phyloP scores from a whole-genome alignment of 2,329 filamentous ascomycete genomes.

The Monilinia vaccinii-corymbosi region DNA sequence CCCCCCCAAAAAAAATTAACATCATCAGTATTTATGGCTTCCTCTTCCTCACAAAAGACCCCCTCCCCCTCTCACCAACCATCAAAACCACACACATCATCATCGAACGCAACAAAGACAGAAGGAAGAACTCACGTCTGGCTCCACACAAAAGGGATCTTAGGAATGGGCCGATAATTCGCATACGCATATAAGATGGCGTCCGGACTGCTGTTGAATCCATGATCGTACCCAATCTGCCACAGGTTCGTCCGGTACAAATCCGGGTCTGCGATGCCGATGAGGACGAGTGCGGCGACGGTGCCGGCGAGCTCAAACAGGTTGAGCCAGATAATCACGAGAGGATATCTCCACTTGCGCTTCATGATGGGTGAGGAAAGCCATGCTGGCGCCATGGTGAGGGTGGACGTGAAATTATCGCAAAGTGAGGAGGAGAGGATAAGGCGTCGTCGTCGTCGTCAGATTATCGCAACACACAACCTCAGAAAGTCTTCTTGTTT shows the following conservation, averaged over 20 bases:
- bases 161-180: slow-evolving; percentile 55
- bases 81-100: too few species aligned
- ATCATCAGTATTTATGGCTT: slow-evolving; percentile 13
- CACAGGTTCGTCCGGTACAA: slow-evolving; percentile 64
- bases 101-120: neutral
- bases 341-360: slow-evolving; percentile 39
- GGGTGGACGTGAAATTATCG: neutral
- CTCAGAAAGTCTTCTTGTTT: neutral
- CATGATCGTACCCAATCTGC: slow-evolving; percentile 60
- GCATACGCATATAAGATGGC: slow-evolving; percentile 64
- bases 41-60: neutral
- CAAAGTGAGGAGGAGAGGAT: neutral
- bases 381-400: slow-evolving; percentile 4
- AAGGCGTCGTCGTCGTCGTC: too few species aligned
- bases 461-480: too few species aligned
- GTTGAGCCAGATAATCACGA: slow-evolving; percentile 45
- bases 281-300: slow-evolving; percentile 58
- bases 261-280: slow-evolving; percentile 65
- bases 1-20: neutral
- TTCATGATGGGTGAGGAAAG: slow-evolving; percentile 5
- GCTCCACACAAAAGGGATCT: slow-evolving; percentile 64
- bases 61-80: neutral
- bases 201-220: slow-evolving; percentile 65
- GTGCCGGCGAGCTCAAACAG: slow-evolving; percentile 55
- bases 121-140: slow-evolving; percentile 52